Evolutionary conservation across 306 rosid genomes (phyloP).

Genomic region (Trifolium repens): DNA sequence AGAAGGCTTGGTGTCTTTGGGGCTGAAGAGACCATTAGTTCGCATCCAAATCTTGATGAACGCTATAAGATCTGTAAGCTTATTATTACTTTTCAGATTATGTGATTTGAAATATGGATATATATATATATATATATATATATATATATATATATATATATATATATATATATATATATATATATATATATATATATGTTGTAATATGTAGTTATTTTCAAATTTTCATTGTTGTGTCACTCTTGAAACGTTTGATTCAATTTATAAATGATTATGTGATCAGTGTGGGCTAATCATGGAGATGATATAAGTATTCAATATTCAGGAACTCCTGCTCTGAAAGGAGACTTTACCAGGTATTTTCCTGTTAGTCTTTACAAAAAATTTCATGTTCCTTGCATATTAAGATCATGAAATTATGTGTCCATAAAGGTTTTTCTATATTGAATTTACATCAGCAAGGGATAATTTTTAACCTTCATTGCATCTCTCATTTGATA

Average conservation of each 20-base stretch:
- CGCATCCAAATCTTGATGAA: conserved; percentile 92
- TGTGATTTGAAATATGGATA: conserved; percentile 19
- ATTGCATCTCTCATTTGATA: conserved; percentile 3
- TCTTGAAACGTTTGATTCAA: conserved; percentile 33
- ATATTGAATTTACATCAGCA: conserved; percentile 33
- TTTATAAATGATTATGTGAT: conserved; percentile 39
- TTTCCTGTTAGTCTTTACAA: conserved; percentile 38
- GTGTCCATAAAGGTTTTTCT: conserved; percentile 29
- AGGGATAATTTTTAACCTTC: conserved; percentile 13
- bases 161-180: no score
- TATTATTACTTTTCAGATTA: conserved; percentile 35
- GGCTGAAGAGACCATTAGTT: conserved; percentile 92
- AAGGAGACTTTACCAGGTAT: conserved; percentile 97
- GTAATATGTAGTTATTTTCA: conserved; percentile 32
- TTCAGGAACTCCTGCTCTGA: conserved; percentile 95
- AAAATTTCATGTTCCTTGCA: conserved; percentile 24
- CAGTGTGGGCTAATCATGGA: conserved; percentile 99
- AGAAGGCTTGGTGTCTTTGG: conserved; percentile 92
- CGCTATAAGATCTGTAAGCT: conserved; percentile 79
- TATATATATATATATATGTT: not conserved
- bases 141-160: no score
- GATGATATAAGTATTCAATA: conserved; percentile 93
- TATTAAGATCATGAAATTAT: conserved; percentile 32
- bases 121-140: not conserved
- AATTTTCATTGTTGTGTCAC: conserved; percentile 31